Conservation (phyloP, 164 flowering plant species). For the Litsea cubeba region DNA sequence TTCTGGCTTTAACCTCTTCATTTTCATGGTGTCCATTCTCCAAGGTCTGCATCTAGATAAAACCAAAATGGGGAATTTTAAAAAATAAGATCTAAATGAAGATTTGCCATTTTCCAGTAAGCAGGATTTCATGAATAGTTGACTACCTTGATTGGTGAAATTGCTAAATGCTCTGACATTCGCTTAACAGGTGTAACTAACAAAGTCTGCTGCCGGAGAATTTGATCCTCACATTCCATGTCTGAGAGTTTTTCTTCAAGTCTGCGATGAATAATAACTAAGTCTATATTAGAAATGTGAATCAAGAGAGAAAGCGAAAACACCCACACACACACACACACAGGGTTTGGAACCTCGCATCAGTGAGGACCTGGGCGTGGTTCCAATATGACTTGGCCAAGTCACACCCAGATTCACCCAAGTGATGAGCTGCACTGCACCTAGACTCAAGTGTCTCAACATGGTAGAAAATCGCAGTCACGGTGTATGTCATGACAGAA, state of each 20-base stretch:
- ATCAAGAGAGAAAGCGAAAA: neutral
- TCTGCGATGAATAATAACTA: slow-evolving; percentile 23
- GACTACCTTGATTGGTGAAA: slow-evolving; percentile 35
- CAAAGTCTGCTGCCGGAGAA: slow-evolving; percentile 67
- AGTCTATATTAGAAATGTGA: neutral
- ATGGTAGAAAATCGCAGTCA: too few species aligned
- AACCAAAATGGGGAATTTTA: neutral
- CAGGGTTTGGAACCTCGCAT: too few species aligned
- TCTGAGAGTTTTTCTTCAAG: slow-evolving; percentile 82
- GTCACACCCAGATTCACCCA: too few species aligned
- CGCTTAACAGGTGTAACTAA: slow-evolving; percentile 47
- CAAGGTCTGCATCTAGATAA: slow-evolving; percentile 40
- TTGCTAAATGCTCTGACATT: slow-evolving; percentile 40
- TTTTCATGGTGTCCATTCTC: slow-evolving; percentile 70
- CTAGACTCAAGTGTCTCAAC: too few species aligned
- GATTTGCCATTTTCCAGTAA: neutral
- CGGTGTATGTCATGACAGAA: too few species aligned
- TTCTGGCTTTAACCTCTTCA: slow-evolving; percentile 36
- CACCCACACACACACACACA: neutral
- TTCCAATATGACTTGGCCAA: too few species aligned
- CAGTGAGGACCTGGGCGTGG: too few species aligned
- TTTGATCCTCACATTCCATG: slow-evolving; percentile 76
- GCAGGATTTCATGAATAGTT: neutral
- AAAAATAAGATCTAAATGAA: neutral
- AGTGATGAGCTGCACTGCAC: too few species aligned